phyloP scores from a whole-genome alignment of 257 asterid genomes.

The Rhazya stricta region DNA sequence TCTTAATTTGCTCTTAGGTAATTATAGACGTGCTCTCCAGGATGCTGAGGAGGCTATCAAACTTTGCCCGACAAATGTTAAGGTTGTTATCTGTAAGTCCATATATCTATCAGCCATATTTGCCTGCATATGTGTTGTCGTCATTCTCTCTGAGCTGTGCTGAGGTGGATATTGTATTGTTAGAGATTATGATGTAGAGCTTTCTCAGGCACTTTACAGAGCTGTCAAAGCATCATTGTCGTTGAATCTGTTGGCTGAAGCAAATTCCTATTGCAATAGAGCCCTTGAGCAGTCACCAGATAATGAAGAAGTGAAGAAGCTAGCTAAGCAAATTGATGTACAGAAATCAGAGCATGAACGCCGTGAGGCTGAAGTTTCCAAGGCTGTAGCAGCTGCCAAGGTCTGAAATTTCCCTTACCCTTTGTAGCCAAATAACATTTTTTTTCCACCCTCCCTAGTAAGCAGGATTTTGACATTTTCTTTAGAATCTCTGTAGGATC shows the following conservation, averaged over 20 bases:
- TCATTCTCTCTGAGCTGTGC: background rate
- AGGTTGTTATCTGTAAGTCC: slow-evolving; percentile 41
- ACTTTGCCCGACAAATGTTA: slow-evolving; percentile 57
- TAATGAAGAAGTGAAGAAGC: slow-evolving; percentile 66
- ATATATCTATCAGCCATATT: slow-evolving; percentile 4
- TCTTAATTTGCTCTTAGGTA: slow-evolving; percentile 77
- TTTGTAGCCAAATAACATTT: slow-evolving; percentile 12
- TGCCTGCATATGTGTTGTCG: background rate
- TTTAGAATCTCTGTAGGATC: slow-evolving; percentile 38
- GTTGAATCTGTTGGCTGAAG: slow-evolving; percentile 68
- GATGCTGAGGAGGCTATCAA: slow-evolving; percentile 83
- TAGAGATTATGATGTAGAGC: background rate
- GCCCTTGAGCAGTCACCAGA: slow-evolving; percentile 73
- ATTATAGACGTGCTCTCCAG: slow-evolving; percentile 70
- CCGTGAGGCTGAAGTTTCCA: slow-evolving; percentile 52
- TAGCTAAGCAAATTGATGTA: slow-evolving; percentile 51
- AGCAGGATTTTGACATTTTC: slow-evolving; percentile 21
- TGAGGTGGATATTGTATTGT: background rate
- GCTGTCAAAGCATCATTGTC: slow-evolving; percentile 79
- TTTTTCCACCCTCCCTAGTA: background rate
- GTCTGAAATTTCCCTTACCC: slow-evolving; percentile 28
- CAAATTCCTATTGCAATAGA: slow-evolving; percentile 55
- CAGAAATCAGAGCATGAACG: slow-evolving; percentile 42
- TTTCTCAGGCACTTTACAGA: slow-evolving; percentile 66
- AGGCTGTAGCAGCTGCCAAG: slow-evolving; percentile 63